phyloP scores from a whole-genome alignment of 129 eudicot genomes.

The Flaveria ramosissima region DNA sequence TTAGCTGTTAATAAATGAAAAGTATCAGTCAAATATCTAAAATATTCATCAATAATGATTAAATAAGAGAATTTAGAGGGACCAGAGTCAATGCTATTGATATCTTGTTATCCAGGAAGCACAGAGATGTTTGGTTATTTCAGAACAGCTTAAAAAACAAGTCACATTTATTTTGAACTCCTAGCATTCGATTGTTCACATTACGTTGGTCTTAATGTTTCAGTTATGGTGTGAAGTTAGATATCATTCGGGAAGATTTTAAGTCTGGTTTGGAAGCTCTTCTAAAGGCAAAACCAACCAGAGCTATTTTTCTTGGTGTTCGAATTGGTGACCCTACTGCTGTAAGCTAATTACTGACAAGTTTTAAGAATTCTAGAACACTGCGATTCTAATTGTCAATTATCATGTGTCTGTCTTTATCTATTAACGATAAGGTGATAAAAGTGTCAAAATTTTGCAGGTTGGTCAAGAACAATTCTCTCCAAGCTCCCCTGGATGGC shows the following conservation, averaged over 20 bases:
- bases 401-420: neutral
- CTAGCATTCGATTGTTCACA: neutral
- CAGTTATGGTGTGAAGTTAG: slow-evolving; percentile 82
- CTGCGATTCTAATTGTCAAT: neutral
- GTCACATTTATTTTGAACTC: slow-evolving; percentile 2
- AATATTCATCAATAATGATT: neutral
- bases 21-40: neutral
- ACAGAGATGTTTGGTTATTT: neutral
- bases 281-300: slow-evolving; percentile 67
- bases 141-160: neutral
- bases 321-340: slow-evolving; percentile 99
- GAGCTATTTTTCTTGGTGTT: slow-evolving; percentile 95
- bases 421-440: neutral
- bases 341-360: slow-evolving; percentile 37
- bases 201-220: slow-evolving; percentile 28
- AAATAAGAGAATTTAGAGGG: neutral
- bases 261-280: slow-evolving; percentile 91
- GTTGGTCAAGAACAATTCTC: slow-evolving; percentile 98
- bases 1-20: slow-evolving; percentile 7
- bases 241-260: slow-evolving; percentile 83
- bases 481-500: slow-evolving; percentile 98
- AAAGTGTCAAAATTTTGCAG: slow-evolving; percentile 37
- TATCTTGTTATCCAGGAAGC: slow-evolving; percentile 8
- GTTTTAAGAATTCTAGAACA: slow-evolving; percentile 3
- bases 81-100: slow-evolving; percentile 18